Evolutionary conservation across 2,329 filamentous ascomycete genomes (phyloP).

Genomic region (Penicillium sp.): DNA sequence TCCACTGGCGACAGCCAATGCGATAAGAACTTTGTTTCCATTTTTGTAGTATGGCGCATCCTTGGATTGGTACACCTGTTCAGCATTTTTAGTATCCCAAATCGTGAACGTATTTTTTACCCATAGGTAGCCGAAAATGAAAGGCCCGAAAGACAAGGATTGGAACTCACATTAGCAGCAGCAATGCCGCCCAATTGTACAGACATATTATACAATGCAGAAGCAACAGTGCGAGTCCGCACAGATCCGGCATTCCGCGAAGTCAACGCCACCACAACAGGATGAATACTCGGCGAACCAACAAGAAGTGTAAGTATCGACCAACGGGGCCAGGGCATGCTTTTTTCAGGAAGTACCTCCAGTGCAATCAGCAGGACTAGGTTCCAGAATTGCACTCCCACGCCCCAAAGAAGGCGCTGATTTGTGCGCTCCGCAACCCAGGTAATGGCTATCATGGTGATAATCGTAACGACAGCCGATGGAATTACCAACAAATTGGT

Average conservation of each 20-base stretch:
- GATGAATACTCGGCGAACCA: conserved; percentile 56
- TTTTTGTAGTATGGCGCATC: conserved; percentile 1
- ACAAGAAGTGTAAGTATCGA: conserved; percentile 52
- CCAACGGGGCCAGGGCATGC: conserved; percentile 53
- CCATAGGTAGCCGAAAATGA: too few species aligned
- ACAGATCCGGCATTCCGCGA: conserved; percentile 38
- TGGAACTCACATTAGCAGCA: background rate
- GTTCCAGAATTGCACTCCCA: conserved; percentile 42
- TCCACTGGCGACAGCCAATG: background rate
- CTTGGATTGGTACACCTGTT: conserved; percentile 2
- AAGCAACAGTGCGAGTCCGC: conserved; percentile 37
- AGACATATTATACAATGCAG: conserved; percentile 44
- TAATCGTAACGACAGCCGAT: conserved; percentile 52
- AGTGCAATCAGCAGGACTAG: conserved; percentile 47
- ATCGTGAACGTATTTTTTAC: too few species aligned
- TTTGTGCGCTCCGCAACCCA: conserved; percentile 54
- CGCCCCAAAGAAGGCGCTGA: conserved; percentile 52
- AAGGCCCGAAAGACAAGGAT: too few species aligned
- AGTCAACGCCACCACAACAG: conserved; percentile 45
- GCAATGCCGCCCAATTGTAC: conserved; percentile 36
- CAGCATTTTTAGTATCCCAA: background rate
- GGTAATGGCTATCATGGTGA: conserved; percentile 54
- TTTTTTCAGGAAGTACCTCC: conserved; percentile 45
- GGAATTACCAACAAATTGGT: conserved; percentile 57
- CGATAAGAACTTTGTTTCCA: conserved; percentile 2